These are phyloP conservation scores for Pistacia vera DNA, from an alignment of 345 rosid genomes.

Conservation along the genomic window DNA sequence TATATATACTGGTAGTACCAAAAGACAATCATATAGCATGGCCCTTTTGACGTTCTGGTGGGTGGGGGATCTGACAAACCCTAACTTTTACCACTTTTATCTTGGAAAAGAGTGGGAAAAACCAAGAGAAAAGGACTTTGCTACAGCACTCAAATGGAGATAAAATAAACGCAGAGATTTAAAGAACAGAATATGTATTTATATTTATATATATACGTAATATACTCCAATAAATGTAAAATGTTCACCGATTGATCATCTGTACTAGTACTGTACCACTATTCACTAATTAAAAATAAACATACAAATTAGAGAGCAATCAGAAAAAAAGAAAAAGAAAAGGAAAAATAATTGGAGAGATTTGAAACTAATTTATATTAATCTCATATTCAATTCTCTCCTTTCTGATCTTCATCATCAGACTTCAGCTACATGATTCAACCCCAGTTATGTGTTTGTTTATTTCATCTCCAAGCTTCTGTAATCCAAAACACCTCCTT, in stretches of 20 bases:
- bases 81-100: conserved; percentile 5
- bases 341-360: conserved; percentile 7
- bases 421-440: conserved; percentile 21
- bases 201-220: too few species aligned
- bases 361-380: conserved; percentile 22
- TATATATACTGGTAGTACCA: neutral
- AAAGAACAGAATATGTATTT: neutral
- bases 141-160: neutral
- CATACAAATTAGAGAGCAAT: conserved; percentile 22
- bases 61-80: conserved; percentile 20
- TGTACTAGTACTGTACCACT: conserved; percentile 1
- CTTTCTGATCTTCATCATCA: neutral
- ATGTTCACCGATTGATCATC: neutral
- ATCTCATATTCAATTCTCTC: conserved; percentile 20
- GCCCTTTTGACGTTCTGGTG: conserved; percentile 10
- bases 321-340: neutral
- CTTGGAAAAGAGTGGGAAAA: conserved; percentile 6
- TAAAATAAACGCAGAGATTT: neutral
- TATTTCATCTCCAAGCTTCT: conserved; percentile 68
- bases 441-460: neutral
- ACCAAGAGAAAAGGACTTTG: neutral
- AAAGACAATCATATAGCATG: neutral
- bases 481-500: conserved; percentile 63
- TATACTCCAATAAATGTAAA: neutral
- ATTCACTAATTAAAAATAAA: neutral